These are phyloP conservation scores for Oryza coarctata DNA, from an alignment of 176 grass and related monocot genomes.

Conservation along the genomic window DNA sequence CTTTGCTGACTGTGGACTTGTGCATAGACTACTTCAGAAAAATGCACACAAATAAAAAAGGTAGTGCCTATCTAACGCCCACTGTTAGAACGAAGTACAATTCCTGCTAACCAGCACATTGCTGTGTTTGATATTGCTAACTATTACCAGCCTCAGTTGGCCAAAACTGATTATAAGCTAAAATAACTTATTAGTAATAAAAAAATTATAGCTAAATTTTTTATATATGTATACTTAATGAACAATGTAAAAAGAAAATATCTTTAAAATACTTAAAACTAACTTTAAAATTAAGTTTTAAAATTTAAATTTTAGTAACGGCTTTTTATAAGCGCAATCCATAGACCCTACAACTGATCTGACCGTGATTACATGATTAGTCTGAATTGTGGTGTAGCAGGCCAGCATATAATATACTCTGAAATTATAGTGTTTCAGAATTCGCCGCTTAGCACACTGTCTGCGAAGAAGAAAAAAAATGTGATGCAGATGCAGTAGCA, in stretches of 20 bases:
- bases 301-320: no score
- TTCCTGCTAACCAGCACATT: neutral
- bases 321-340: no score
- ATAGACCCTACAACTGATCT: neutral
- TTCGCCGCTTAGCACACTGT: neutral
- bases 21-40: slow-evolving; percentile 9
- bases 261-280: no score
- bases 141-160: no score
- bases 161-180: no score
- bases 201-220: no score
- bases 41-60: neutral
- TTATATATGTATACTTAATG: no score
- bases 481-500: neutral
- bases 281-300: no score
- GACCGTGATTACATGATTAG: neutral
- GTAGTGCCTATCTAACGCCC: neutral
- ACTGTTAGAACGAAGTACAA: neutral
- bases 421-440: neutral
- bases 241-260: no score
- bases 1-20: slow-evolving; percentile 36
- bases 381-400: neutral
- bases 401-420: neutral
- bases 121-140: neutral
- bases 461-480: neutral
- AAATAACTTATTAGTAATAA: no score